A percentile compares a stretch with the other conserved stretches of the same genome.
phyloP scores from a whole-genome alignment of 495 filamentous ascomycete genomes.

The Neurospora sp. region DNA sequence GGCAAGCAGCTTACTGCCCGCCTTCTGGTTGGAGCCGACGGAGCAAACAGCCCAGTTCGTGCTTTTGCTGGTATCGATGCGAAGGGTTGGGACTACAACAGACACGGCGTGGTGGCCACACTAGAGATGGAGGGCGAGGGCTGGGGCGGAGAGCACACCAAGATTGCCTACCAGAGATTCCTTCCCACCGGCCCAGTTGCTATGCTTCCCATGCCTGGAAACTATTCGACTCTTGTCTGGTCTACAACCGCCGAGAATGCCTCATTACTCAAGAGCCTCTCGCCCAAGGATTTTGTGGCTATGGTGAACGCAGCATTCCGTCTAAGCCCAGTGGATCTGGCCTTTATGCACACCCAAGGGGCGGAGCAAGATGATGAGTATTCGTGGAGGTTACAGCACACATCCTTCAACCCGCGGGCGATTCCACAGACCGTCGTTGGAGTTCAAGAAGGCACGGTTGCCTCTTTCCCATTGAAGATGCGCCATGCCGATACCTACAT shows the following conservation, averaged over 20 bases:
- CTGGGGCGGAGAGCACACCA: constrained; percentile 43
- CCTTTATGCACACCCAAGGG: constrained; percentile 59
- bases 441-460: constrained; percentile 72
- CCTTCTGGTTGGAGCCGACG: constrained; percentile 86
- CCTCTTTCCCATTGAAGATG: constrained; percentile 83
- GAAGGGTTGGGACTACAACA: constrained; percentile 85
- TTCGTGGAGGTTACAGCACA: constrained; percentile 69
- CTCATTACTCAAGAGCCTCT: constrained; percentile 65
- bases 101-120: constrained; percentile 86
- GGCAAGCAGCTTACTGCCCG: constrained; percentile 60
- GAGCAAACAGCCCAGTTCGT: constrained; percentile 87
- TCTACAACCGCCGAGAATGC: constrained; percentile 75
- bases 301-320: constrained; percentile 94
- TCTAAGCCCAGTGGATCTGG: constrained; percentile 64
- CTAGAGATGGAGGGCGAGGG: constrained; percentile 54
- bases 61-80: constrained; percentile 77
- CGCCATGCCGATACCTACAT: constrained; percentile 89
- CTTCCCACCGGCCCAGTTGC: constrained; percentile 86
- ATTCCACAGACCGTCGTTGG: constrained; percentile 45
- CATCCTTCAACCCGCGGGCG: constrained; percentile 33
- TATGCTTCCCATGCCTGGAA: constrained; percentile 77
- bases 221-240: constrained; percentile 82
- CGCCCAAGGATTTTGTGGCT: constrained; percentile 60
- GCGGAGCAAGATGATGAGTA: constrained; percentile 64
- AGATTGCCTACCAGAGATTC: constrained; percentile 90